These are phyloP conservation scores for Clarireedia monteithiana DNA, from an alignment of 2,329 filamentous ascomycete genomes.

Conservation along the genomic window DNA sequence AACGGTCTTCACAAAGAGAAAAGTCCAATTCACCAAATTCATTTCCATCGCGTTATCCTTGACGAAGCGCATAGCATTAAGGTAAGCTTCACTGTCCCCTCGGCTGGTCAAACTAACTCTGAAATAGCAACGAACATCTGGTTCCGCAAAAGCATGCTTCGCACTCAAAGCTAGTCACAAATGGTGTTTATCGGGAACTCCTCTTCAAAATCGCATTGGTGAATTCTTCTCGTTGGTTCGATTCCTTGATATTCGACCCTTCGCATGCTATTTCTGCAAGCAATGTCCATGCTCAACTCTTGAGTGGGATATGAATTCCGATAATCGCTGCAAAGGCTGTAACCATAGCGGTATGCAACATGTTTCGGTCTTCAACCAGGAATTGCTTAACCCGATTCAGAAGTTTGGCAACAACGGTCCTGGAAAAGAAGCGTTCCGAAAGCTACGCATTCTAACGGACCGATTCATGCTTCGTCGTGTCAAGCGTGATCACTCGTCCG, in stretches of 20 bases:
- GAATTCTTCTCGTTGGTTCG: conserved; percentile 93
- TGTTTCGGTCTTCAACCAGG: conserved; percentile 87
- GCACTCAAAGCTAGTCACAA: conserved; percentile 81
- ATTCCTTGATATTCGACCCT: conserved; percentile 82
- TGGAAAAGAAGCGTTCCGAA: conserved; percentile 65
- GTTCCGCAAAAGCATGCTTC: conserved; percentile 92
- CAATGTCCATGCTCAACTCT: conserved; percentile 71
- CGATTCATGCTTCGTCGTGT: conserved; percentile 93
- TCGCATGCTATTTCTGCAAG: conserved; percentile 92
- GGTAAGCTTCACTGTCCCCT: conserved; percentile 31
- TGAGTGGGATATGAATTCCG: conserved; percentile 73
- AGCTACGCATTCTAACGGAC: conserved; percentile 81
- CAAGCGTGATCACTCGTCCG: conserved; percentile 87
- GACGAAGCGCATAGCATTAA: conserved; percentile 97
- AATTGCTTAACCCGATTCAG: conserved; percentile 78
- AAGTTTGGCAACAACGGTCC: conserved; percentile 51
- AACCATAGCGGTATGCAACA: conserved; percentile 45
- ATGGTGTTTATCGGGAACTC: conserved; percentile 93
- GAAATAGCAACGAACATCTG: conserved; percentile 64
- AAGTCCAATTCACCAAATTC: conserved; percentile 73
- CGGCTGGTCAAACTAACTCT: conserved; percentile 8
- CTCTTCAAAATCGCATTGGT: conserved; percentile 92
- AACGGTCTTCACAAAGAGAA: conserved; percentile 72
- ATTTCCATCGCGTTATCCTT: conserved; percentile 85
- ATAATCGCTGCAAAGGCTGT: conserved; percentile 65